phyloP scores from a whole-genome alignment of 1,284 basidiomycete species.

The Sporisorium scitamineum region DNA sequence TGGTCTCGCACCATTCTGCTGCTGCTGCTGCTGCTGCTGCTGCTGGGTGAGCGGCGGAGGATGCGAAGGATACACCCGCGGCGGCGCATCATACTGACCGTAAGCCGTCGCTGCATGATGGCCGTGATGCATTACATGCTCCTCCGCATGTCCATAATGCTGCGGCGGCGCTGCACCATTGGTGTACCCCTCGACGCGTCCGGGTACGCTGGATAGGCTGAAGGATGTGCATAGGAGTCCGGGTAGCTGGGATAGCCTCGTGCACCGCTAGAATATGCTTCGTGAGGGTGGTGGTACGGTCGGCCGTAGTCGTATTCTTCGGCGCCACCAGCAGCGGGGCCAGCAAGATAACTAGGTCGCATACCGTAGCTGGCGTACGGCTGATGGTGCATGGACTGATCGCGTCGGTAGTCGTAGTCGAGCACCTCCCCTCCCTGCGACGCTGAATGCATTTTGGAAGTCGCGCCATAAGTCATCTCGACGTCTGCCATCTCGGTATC shows the following conservation, averaged over 20 bases:
- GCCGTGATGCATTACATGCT: background rate
- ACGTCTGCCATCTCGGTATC: background rate
- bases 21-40: background rate
- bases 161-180: background rate
- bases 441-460: background rate
- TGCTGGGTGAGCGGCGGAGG: background rate
- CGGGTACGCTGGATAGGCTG: background rate
- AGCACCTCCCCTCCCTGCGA: background rate
- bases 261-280: background rate
- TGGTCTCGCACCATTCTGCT: background rate
- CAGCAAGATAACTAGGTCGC: constrained; percentile 14
- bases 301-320: constrained; percentile 7
- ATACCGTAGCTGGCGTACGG: constrained; percentile 7
- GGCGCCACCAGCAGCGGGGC: background rate
- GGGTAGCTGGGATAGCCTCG: background rate
- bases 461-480: background rate
- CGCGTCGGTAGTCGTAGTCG: constrained; percentile 2
- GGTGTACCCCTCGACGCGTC: background rate
- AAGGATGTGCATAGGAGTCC: constrained; percentile 2
- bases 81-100: background rate
- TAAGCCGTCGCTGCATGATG: background rate
- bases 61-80: constrained; percentile 3
- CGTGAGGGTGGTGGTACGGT: background rate
- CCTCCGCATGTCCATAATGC: background rate
- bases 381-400: background rate